Evolutionary conservation across 2,329 filamentous ascomycete genomes (phyloP).

Genomic region (Mycocentrospora acerina): DNA sequence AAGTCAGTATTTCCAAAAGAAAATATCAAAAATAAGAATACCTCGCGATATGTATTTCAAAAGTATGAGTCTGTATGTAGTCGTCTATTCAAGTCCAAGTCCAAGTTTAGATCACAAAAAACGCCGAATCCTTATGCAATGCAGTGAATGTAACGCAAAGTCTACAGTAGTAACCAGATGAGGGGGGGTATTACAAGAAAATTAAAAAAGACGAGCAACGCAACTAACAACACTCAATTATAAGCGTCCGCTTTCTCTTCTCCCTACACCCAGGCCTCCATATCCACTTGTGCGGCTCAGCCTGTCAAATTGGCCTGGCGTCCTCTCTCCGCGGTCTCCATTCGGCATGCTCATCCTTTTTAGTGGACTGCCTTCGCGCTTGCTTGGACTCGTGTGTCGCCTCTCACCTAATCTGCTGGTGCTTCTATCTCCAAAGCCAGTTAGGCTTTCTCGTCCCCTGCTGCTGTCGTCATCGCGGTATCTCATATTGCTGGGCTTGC

Average conservation of each 20-base stretch:
- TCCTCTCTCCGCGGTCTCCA: slow-evolving; percentile 7
- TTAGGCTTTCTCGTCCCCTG: slow-evolving; percentile 2
- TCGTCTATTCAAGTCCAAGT: too few species aligned
- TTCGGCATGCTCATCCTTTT: slow-evolving; percentile 47
- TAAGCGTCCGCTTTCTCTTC: slow-evolving; percentile 33
- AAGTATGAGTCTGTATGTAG: too few species aligned
- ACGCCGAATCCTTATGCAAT: too few species aligned
- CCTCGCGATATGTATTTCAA: too few species aligned
- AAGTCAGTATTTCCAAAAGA: too few species aligned
- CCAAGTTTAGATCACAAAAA: too few species aligned
- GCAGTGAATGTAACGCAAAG: too few species aligned
- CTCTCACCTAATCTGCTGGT: slow-evolving; percentile 21
- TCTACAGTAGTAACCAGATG: too few species aligned
- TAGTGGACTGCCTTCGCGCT: slow-evolving; percentile 45
- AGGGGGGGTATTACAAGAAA: too few species aligned
- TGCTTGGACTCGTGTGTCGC: slow-evolving; percentile 37
- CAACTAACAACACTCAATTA: too few species aligned
- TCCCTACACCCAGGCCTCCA: slow-evolving; percentile 23
- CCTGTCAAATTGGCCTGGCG: slow-evolving; percentile 15
- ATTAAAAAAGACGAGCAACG: too few species aligned
- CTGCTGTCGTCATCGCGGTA: slow-evolving; percentile 36
- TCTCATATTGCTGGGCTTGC: slow-evolving; percentile 70
- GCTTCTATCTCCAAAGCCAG: slow-evolving; percentile 10
- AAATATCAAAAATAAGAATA: too few species aligned
- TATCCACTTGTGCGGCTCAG: slow-evolving; percentile 22